A percentile compares a stretch with the other conserved stretches of the same genome.
Evolutionary conservation across 108 stramenopile genomes (phyloP).

Genomic region (Pseudonitzschia multistriata): DNA sequence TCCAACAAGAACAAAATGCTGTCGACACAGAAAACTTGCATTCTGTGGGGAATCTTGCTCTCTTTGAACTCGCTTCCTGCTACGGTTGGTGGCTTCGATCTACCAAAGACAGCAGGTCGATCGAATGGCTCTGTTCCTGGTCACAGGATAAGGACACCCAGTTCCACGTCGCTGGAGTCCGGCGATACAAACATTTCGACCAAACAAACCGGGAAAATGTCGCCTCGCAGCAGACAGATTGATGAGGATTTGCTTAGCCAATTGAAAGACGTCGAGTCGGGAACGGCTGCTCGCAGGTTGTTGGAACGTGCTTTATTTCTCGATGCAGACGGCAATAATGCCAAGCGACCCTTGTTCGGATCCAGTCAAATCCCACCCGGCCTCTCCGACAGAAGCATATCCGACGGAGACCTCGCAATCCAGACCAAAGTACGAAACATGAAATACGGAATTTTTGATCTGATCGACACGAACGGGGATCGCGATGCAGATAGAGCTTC

Average conservation of each 20-base stretch:
- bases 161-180: background rate
- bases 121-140: background rate
- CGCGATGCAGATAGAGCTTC: constrained; percentile 76
- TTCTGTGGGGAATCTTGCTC: background rate
- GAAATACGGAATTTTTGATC: constrained; percentile 73
- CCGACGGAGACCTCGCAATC: constrained; percentile 83
- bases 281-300: constrained; percentile 49
- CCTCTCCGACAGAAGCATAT: constrained; percentile 59
- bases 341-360: constrained; percentile 41
- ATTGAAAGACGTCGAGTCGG: constrained; percentile 49
- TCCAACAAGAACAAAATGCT: background rate
- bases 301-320: constrained; percentile 39
- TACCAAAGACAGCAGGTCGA: background rate
- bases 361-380: constrained; percentile 62
- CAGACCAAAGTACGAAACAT: constrained; percentile 75
- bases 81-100: background rate
- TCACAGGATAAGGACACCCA: background rate
- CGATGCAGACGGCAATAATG: constrained; percentile 8
- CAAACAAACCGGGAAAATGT: background rate
- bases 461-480: constrained; percentile 82
- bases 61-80: background rate
- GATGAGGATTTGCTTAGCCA: constrained; percentile 31
- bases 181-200: background rate
- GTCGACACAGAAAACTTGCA: background rate
- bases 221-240: constrained; percentile 20